Percentiles rank a stretch among this genome's conserved stretches.
phyloP scores from a whole-genome alignment of 768 basidiomycete genomes.

The Artomyces pyxidatus region DNA sequence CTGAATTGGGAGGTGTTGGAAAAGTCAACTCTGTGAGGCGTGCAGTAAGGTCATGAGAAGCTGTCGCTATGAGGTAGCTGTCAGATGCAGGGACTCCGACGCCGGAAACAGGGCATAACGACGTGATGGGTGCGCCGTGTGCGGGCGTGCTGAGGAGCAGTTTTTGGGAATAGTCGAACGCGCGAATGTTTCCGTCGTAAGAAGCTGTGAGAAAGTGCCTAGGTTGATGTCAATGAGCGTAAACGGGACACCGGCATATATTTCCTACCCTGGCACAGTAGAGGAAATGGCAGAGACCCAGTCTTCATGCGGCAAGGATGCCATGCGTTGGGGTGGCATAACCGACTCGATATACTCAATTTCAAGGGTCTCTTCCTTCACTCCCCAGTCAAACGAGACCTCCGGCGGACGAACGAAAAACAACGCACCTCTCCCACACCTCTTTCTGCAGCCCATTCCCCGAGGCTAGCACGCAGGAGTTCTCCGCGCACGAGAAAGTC shows the following conservation, averaged over 20 bases:
- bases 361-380: conserved; percentile 66
- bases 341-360: conserved; percentile 16
- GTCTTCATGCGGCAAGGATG: conserved; percentile 78
- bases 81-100: conserved; percentile 19
- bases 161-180: conserved; percentile 65
- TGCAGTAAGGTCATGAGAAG: conserved; percentile 75
- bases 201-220: conserved; percentile 73
- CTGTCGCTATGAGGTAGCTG: conserved; percentile 46
- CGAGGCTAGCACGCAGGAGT: conserved; percentile 62
- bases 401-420: neutral
- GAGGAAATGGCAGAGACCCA: conserved; percentile 86
- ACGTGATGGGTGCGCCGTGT: conserved; percentile 64
- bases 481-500: conserved; percentile 88
- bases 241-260: conserved; percentile 6
- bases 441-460: conserved; percentile 66
- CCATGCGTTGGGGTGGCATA: conserved; percentile 30
- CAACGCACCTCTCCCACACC: conserved; percentile 59
- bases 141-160: conserved; percentile 38
- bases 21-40: conserved; percentile 37
- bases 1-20: conserved; percentile 9
- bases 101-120: conserved; percentile 45
- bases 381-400: neutral
- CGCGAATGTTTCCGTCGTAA: conserved; percentile 71
- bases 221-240: conserved; percentile 5
- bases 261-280: conserved; percentile 42